phyloP scores from a whole-genome alignment of 495 filamentous ascomycete genomes.

The Podospora conica region DNA sequence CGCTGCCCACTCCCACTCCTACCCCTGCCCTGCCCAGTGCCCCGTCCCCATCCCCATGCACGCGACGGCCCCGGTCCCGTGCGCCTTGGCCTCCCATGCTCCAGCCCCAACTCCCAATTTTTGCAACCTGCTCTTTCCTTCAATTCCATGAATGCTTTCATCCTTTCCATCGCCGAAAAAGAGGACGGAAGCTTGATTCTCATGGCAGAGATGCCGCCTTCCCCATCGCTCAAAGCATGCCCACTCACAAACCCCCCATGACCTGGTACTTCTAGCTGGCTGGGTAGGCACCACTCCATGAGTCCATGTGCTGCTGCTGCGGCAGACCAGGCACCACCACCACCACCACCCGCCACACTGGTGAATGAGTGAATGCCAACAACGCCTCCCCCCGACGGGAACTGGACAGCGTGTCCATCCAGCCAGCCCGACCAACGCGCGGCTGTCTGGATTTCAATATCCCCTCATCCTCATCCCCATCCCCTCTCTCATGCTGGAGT shows the following conservation, averaged over 20 bases:
- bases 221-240: not conserved
- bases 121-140: not conserved
- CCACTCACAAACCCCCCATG: not conserved
- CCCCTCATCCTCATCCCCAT: not conserved
- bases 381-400: not conserved
- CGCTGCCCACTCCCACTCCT: slow-evolving; percentile 23
- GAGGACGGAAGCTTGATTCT: too few species aligned
- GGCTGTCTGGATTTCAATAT: not conserved
- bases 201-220: not conserved
- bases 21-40: slow-evolving; percentile 18
- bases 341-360: not conserved
- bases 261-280: not conserved
- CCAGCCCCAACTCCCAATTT: not conserved
- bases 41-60: slow-evolving; percentile 4
- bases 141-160: not conserved
- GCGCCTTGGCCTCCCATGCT: not conserved
- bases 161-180: too few species aligned
- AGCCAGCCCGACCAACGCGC: not conserved
- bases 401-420: not conserved
- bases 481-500: not conserved
- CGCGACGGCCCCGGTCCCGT: not conserved
- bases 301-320: too few species aligned
- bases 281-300: not conserved
- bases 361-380: not conserved
- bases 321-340: not conserved